Evolutionary conservation across 73 alveolate species (phyloP).

Genomic region (Tetrahymena borealis): DNA sequence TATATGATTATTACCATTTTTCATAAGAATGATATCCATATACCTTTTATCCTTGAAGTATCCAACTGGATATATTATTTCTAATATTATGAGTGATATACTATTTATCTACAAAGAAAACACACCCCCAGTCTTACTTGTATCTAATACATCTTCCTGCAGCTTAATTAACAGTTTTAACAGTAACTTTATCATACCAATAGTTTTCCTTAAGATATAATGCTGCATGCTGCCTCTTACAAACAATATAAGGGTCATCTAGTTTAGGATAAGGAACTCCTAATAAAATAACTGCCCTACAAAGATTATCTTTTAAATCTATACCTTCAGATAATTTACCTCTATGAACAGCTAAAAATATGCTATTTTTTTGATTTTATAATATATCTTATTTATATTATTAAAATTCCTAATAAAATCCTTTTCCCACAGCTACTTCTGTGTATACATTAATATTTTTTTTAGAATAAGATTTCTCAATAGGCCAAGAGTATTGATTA

Average conservation of each 20-base stretch:
- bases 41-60: background rate
- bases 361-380: background rate
- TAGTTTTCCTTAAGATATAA: conserved; percentile 30
- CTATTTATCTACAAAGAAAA: background rate
- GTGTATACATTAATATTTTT: background rate
- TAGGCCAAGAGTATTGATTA: background rate
- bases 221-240: conserved; percentile 75
- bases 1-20: background rate
- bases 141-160: conserved; percentile 94
- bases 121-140: conserved; percentile 79
- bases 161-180: conserved; percentile 88
- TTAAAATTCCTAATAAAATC: background rate
- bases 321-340: conserved; percentile 93
- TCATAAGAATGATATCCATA: background rate
- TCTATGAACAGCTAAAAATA: conserved; percentile 82
- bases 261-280: conserved; percentile 94
- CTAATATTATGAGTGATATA: background rate
- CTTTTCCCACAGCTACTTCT: background rate
- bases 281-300: conserved; percentile 84
- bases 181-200: conserved; percentile 88
- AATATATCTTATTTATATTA: background rate
- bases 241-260: conserved; percentile 72
- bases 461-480: background rate
- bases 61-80: background rate
- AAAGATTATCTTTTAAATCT: conserved; percentile 85